A percentile compares a stretch with the other conserved stretches of the same genome.
Conservation (phyloP, 345 rosid species). For the Noccaea caerulescens region DNA sequence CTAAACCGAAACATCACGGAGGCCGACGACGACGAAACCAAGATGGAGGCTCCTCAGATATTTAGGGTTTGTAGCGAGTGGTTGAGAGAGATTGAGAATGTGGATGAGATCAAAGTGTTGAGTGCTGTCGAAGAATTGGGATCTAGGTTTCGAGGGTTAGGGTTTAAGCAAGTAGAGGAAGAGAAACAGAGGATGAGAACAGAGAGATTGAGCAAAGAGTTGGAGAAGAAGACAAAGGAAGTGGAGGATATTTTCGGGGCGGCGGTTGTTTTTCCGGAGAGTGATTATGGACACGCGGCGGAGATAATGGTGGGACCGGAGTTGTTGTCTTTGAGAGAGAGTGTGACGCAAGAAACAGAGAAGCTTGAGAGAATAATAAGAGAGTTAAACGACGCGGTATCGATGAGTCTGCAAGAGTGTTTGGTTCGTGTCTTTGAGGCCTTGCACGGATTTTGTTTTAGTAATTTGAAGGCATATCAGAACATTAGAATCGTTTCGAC, state of each 20-base stretch:
- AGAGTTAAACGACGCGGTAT: conserved; percentile 43
- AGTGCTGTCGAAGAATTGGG: conserved; percentile 43
- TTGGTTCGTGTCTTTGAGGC: conserved; percentile 38
- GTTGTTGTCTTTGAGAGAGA: conserved; percentile 27
- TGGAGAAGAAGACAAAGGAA: conserved; percentile 27
- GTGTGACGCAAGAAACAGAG: conserved; percentile 31
- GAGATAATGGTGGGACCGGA: conserved; percentile 24
- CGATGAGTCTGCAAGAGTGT: conserved; percentile 32
- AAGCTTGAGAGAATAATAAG: conserved; percentile 31
- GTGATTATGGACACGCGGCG: neutral
- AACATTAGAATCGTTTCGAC: conserved; percentile 27
- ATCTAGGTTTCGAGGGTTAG: conserved; percentile 37
- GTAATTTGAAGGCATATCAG: conserved; percentile 41
- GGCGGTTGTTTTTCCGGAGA: neutral
- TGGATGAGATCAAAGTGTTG: conserved; percentile 40
- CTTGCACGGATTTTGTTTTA: conserved; percentile 30
- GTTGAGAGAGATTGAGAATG: conserved; percentile 38
- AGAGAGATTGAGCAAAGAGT: conserved; percentile 36
- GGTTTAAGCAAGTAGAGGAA: conserved; percentile 48
- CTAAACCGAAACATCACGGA: conserved; percentile 39
- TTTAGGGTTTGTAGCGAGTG: conserved; percentile 45
- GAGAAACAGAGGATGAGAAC: conserved; percentile 33
- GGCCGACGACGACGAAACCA: conserved; percentile 32
- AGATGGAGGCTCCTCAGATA: conserved; percentile 44
- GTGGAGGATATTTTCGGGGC: conserved; percentile 16